Conservation (phyloP, 371 early-diverging fungal species). For the Actinomortierella ambigua region DNA sequence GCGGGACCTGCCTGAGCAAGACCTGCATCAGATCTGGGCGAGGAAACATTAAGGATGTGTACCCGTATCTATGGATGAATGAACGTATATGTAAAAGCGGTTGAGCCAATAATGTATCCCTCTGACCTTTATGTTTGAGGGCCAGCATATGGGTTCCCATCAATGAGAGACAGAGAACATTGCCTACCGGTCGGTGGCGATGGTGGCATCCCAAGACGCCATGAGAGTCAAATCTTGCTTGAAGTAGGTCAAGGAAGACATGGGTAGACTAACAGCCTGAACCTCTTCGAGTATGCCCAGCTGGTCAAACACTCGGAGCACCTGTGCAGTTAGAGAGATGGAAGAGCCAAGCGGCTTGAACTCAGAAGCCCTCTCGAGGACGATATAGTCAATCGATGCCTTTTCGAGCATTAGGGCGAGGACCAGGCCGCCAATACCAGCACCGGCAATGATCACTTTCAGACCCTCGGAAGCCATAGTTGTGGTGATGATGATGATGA, state of each 20-base stretch:
- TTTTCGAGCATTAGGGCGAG: constrained; percentile 15
- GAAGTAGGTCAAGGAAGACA: no score
- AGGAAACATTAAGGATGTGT: constrained; percentile 20
- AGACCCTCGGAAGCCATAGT: background rate
- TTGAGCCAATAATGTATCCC: no score
- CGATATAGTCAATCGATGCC: constrained; percentile 20
- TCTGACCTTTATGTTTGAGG: no score
- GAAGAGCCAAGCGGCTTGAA: constrained; percentile 22
- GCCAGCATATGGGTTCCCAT: no score
- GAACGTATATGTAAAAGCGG: no score
- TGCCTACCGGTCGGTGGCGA: no score
- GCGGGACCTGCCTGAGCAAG: constrained; percentile 21
- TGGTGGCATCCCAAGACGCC: no score
- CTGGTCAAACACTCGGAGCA: constrained; percentile 18
- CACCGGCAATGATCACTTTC: constrained; percentile 22
- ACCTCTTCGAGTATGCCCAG: background rate
- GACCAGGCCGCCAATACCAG: constrained; percentile 25
- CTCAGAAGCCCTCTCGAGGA: constrained; percentile 20
- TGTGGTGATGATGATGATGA: no score
- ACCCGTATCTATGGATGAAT: constrained; percentile 26
- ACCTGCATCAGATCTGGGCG: constrained; percentile 33
- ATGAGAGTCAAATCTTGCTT: no score
- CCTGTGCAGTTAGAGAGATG: constrained; percentile 19
- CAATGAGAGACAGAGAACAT: no score
- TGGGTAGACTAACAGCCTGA: no score